A percentile compares a stretch with the other conserved stretches of the same genome.
These are phyloP conservation scores for Inonotus obliquus DNA, from an alignment of 1,284 basidiomycete species.

Conservation along the genomic window DNA sequence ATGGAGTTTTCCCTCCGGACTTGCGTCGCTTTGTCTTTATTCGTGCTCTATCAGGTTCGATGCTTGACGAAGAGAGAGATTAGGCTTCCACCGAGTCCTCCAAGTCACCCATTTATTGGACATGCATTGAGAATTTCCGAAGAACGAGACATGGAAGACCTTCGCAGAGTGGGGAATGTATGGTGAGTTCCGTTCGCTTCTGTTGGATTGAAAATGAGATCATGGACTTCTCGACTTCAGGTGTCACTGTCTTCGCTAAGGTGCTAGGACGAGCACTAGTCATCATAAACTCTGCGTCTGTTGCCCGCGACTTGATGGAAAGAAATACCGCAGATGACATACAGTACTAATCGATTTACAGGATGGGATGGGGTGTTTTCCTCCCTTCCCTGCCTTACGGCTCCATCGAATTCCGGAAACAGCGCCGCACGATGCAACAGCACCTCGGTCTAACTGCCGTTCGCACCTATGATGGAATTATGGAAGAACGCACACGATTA, in stretches of 20 bases:
- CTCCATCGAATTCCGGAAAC: too few species aligned
- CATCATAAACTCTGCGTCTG: constrained; percentile 32
- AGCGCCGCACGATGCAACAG: constrained; percentile 28
- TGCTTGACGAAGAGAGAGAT: background rate
- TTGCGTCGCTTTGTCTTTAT: background rate
- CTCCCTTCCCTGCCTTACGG: constrained; percentile 26
- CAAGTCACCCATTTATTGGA: constrained; percentile 29
- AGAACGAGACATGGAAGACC: constrained; percentile 26
- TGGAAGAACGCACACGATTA: too few species aligned
- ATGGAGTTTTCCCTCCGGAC: background rate
- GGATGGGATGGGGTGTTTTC: constrained; percentile 24
- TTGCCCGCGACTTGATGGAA: too few species aligned
- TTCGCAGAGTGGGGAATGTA: constrained; percentile 31
- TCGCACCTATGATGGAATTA: constrained; percentile 22
- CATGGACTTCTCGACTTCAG: background rate
- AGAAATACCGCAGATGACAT: constrained; percentile 27
- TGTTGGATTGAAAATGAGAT: background rate
- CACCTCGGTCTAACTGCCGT: constrained; percentile 23
- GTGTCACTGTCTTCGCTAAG: constrained; percentile 29
- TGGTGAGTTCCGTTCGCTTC: constrained; percentile 19
- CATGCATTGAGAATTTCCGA: constrained; percentile 29
- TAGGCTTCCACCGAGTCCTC: constrained; percentile 28
- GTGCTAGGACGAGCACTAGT: constrained; percentile 32
- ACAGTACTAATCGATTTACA: background rate
- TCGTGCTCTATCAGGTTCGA: background rate